Evolutionary conservation across 495 filamentous ascomycete species (phyloP).

Genomic region (Lineolata rhizophorae): DNA sequence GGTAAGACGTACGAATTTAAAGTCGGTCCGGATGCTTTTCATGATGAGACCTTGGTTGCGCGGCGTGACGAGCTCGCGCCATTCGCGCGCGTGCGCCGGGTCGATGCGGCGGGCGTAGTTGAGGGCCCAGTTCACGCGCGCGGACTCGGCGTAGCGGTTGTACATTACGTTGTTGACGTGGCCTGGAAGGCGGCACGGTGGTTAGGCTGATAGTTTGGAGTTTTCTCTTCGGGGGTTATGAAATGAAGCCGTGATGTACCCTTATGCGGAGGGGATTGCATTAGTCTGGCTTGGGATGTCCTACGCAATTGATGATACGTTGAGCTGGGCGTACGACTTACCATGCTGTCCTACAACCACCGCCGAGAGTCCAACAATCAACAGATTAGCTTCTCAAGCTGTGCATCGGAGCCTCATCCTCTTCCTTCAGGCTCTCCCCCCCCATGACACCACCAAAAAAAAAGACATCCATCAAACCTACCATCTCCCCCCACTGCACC

Average conservation of each 20-base stretch:
- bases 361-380: background rate
- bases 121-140: slow-evolving; percentile 59
- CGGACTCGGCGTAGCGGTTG: slow-evolving; percentile 65
- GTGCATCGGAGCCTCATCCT: too few relatives aligned
- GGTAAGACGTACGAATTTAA: slow-evolving; percentile 63
- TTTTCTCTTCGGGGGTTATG: too few relatives aligned
- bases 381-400: slow-evolving; percentile 1
- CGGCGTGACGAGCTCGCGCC: slow-evolving; percentile 48
- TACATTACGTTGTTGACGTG: slow-evolving; percentile 87
- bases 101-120: slow-evolving; percentile 56
- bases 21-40: slow-evolving; percentile 61
- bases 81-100: slow-evolving; percentile 36
- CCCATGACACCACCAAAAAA: background rate
- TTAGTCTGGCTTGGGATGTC: slow-evolving; percentile 1
- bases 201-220: too few relatives aligned
- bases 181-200: too few relatives aligned
- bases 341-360: slow-evolving; percentile 31
- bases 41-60: slow-evolving; percentile 55
- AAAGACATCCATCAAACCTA: background rate
- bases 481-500: slow-evolving; percentile 62
- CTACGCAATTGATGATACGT: slow-evolving; percentile 1
- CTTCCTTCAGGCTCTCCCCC: slow-evolving; percentile 1
- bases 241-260: too few relatives aligned
- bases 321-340: slow-evolving; percentile 16
- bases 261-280: too few relatives aligned